phyloP scores from a whole-genome alignment of 306 rosid species.

The Prunus mume region DNA sequence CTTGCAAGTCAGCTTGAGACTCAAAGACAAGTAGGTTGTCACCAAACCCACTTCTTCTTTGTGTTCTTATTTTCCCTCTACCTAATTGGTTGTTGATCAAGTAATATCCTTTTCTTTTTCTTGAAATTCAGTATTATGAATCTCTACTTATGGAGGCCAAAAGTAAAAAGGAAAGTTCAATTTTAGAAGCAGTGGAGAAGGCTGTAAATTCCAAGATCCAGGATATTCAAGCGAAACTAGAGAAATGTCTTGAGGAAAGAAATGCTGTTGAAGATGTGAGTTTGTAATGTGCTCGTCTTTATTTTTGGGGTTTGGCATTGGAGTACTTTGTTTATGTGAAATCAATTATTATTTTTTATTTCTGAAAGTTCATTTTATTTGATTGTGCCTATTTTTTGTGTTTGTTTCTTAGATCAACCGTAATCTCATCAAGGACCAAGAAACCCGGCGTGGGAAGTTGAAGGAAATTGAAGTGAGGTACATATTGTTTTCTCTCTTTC shows the following conservation, averaged over 20 bases:
- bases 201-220: conserved; percentile 61
- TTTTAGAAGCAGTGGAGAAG: conserved; percentile 72
- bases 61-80: background rate
- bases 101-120: background rate
- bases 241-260: conserved; percentile 56
- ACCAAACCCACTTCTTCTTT: background rate
- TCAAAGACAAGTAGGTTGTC: conserved; percentile 77
- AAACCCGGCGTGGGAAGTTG: conserved; percentile 49
- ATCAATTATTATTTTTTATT: background rate
- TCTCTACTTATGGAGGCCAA: conserved; percentile 68
- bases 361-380: conserved; percentile 2
- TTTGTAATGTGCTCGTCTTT: conserved; percentile 3
- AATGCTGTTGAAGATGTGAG: conserved; percentile 59
- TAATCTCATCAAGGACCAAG: conserved; percentile 75
- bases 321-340: background rate
- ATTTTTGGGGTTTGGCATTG: background rate
- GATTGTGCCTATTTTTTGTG: background rate
- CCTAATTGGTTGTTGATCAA: background rate
- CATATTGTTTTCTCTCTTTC: background rate
- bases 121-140: conserved; percentile 61
- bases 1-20: conserved; percentile 85
- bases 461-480: conserved; percentile 84
- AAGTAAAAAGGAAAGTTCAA: conserved; percentile 56
- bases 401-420: conserved; percentile 52
- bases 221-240: conserved; percentile 69